A percentile compares a stretch with the other conserved stretches of the same genome.
Evolutionary conservation across 148 eudicot genomes (phyloP).

Genomic region (Diospyros kaki): DNA sequence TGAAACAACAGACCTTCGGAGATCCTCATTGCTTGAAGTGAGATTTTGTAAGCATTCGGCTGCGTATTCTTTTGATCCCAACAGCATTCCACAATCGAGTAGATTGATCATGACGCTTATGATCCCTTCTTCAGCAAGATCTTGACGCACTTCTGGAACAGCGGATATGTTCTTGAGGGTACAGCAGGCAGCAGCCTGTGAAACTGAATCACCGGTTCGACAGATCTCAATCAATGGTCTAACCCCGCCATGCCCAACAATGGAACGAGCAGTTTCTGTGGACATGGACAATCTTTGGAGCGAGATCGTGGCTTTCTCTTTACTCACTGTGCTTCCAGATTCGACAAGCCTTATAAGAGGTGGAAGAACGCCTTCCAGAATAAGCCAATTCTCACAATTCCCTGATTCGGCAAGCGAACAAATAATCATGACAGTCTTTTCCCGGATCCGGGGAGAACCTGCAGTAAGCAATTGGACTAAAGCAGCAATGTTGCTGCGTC

Average conservation of each 20-base stretch:
- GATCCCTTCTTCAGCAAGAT: constrained; percentile 72
- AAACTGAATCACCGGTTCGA: constrained; percentile 59
- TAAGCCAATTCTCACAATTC: constrained; percentile 73
- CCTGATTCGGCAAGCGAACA: constrained; percentile 82
- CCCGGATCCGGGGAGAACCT: constrained; percentile 67
- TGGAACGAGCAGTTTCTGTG: constrained; percentile 59
- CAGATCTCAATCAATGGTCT: constrained; percentile 65
- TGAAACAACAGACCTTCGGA: constrained; percentile 46
- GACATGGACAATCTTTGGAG: constrained; percentile 81
- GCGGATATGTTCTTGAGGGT: constrained; percentile 68
- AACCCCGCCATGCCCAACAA: constrained; percentile 75
- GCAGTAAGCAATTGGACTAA: constrained; percentile 79
- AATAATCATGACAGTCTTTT: constrained; percentile 61
- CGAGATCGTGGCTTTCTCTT: constrained; percentile 76
- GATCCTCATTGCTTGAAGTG: constrained; percentile 57
- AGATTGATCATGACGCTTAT: constrained; percentile 65
- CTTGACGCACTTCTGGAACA: constrained; percentile 69
- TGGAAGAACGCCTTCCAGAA: constrained; percentile 77
- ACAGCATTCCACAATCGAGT: constrained; percentile 58
- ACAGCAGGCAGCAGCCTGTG: constrained; percentile 76
- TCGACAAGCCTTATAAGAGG: constrained; percentile 82
- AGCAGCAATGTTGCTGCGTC: constrained; percentile 69
- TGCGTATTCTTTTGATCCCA: constrained; percentile 84
- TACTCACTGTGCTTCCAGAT: constrained; percentile 65
- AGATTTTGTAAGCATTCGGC: constrained; percentile 90